phyloP scores from a whole-genome alignment of 805 yeast genomes.

The Suhomyces kilbournensis region DNA sequence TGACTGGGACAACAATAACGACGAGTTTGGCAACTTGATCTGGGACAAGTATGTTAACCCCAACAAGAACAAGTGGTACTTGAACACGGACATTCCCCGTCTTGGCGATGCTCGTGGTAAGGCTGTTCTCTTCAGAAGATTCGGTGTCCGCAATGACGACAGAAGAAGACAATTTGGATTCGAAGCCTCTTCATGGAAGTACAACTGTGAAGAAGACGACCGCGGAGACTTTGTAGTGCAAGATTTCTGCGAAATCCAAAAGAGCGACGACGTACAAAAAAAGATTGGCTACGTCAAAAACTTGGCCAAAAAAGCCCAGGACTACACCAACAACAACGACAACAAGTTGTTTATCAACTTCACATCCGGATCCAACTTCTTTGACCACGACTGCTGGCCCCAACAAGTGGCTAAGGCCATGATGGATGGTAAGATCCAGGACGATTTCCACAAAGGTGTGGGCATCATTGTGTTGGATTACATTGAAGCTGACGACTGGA shows the following conservation, averaged over 20 bases:
- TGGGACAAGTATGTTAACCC: slow-evolving; percentile 55
- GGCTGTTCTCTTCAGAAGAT: slow-evolving; percentile 63
- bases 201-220: slow-evolving; percentile 65
- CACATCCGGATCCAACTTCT: slow-evolving; percentile 71
- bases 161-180: slow-evolving; percentile 52
- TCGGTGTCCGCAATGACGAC: slow-evolving; percentile 54
- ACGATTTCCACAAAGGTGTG: slow-evolving; percentile 50
- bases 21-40: slow-evolving; percentile 62
- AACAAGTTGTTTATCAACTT: slow-evolving; percentile 67
- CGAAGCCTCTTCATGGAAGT: slow-evolving; percentile 64
- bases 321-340: slow-evolving; percentile 44
- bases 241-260: slow-evolving; percentile 66
- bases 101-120: slow-evolving; percentile 67
- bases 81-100: slow-evolving; percentile 53
- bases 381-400: slow-evolving; percentile 75
- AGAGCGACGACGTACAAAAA: slow-evolving; percentile 49
- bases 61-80: slow-evolving; percentile 56
- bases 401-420: slow-evolving; percentile 56
- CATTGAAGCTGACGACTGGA: slow-evolving; percentile 62
- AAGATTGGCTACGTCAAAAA: slow-evolving; percentile 58
- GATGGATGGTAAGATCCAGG: slow-evolving; percentile 40
- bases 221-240: slow-evolving; percentile 62
- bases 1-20: slow-evolving; percentile 58
- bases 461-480: slow-evolving; percentile 71
- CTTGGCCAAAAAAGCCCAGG: slow-evolving; percentile 51